These are phyloP conservation scores for Boletus tomentosulus DNA, from an alignment of 768 basidiomycete species.

Conservation along the genomic window DNA sequence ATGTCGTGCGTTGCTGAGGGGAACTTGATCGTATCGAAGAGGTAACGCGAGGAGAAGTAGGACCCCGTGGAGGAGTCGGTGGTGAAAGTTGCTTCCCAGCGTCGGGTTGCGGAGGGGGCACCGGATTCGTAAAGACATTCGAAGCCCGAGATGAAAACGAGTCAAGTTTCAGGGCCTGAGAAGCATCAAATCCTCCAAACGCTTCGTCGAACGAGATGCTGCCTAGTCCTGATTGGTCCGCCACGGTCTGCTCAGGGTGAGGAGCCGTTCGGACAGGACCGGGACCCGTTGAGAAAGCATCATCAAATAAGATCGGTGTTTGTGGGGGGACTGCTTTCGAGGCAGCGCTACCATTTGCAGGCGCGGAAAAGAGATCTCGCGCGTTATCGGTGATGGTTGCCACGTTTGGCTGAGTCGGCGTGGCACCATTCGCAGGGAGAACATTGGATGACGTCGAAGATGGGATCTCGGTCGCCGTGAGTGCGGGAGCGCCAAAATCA, in stretches of 20 bases:
- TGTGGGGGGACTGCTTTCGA: slow-evolving; percentile 16
- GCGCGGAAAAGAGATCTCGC: slow-evolving; percentile 10
- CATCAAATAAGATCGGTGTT: slow-evolving; percentile 41
- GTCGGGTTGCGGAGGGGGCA: slow-evolving; percentile 14
- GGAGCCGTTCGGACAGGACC: slow-evolving; percentile 5
- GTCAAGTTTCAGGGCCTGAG: slow-evolving; percentile 39
- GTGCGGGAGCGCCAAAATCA: slow-evolving; percentile 49
- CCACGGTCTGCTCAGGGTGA: slow-evolving; percentile 14
- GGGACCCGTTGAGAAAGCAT: slow-evolving; percentile 38
- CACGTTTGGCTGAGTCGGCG: slow-evolving; percentile 7
- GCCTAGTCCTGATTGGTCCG: slow-evolving; percentile 7
- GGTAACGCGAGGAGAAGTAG: slow-evolving; percentile 28
- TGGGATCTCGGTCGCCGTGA: slow-evolving; percentile 29
- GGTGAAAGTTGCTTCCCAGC: slow-evolving; percentile 35
- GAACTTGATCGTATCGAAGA: slow-evolving; percentile 33
- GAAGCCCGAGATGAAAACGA: slow-evolving; percentile 36
- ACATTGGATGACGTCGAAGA: slow-evolving; percentile 21
- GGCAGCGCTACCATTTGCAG: slow-evolving; percentile 12
- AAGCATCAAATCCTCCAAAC: slow-evolving; percentile 43
- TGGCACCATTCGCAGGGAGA: slow-evolving; percentile 25
- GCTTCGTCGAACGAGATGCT: slow-evolving; percentile 51
- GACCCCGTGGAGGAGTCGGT: slow-evolving; percentile 37
- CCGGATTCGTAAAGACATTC: slow-evolving; percentile 24
- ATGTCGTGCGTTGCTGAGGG: slow-evolving; percentile 39
- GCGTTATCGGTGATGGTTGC: slow-evolving; percentile 4